Evolutionary conservation across 2,329 filamentous ascomycete genomes (phyloP).

Genomic region (Penicillium nordicum): DNA sequence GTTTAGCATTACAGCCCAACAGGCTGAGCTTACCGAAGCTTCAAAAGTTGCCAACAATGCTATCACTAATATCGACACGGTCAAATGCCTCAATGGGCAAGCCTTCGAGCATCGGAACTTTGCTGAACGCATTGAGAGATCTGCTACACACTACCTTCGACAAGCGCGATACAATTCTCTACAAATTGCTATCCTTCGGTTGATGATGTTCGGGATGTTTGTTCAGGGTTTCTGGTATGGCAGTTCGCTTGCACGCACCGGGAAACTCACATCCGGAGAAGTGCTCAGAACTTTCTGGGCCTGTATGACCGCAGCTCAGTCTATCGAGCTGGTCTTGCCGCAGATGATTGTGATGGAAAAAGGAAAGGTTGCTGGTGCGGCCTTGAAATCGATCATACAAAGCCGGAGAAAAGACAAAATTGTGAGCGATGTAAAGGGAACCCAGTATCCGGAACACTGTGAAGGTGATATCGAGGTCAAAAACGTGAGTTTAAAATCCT

Average conservation of each 20-base stretch:
- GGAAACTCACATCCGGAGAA: slow-evolving; percentile 58
- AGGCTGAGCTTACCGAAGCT: slow-evolving; percentile 63
- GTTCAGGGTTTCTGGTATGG: slow-evolving; percentile 90
- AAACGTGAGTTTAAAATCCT: slow-evolving; percentile 49
- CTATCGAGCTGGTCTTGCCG: slow-evolving; percentile 69
- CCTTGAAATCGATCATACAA: slow-evolving; percentile 52
- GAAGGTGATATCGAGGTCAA: slow-evolving; percentile 66
- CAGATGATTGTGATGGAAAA: slow-evolving; percentile 76
- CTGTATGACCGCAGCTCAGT: slow-evolving; percentile 70
- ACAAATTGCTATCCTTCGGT: slow-evolving; percentile 69
- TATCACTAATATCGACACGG: slow-evolving; percentile 71
- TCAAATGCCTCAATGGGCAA: slow-evolving; percentile 81
- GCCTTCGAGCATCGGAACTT: slow-evolving; percentile 68
- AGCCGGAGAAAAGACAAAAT: slow-evolving; percentile 21
- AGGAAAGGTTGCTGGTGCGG: slow-evolving; percentile 69
- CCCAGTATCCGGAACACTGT: slow-evolving; percentile 44
- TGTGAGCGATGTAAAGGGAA: slow-evolving; percentile 30
- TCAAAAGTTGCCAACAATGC: slow-evolving; percentile 69
- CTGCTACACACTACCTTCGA: slow-evolving; percentile 61
- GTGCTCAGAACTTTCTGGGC: slow-evolving; percentile 85
- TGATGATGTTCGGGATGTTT: slow-evolving; percentile 75
- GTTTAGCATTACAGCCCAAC: slow-evolving; percentile 65
- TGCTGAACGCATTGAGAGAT: slow-evolving; percentile 51
- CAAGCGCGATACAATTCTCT: slow-evolving; percentile 67
- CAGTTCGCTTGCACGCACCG: slow-evolving; percentile 62